Evolutionary conservation across 371 early-diverging fungal genomes (phyloP).

Genomic region (Smittium mucronatum): DNA sequence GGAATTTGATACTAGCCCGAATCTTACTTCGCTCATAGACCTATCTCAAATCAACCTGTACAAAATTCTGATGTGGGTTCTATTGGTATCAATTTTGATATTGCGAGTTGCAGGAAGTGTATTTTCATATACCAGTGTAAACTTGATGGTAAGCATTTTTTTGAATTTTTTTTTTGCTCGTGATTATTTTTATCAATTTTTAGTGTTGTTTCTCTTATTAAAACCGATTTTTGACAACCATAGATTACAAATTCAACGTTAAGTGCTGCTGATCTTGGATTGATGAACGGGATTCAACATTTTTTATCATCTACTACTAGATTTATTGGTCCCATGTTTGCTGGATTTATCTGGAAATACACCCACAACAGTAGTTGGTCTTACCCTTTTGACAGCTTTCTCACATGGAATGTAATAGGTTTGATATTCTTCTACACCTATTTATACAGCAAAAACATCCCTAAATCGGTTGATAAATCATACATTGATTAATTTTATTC

Average conservation of each 20-base stretch:
- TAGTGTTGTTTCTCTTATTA: no score
- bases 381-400: constrained; percentile 28
- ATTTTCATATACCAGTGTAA: constrained; percentile 1
- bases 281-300: constrained; percentile 31
- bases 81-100: background rate
- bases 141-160: constrained; percentile 11
- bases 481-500: constrained; percentile 1
- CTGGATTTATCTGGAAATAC: constrained; percentile 25
- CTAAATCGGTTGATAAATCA: background rate
- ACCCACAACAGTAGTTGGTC: constrained; percentile 21
- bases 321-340: constrained; percentile 21
- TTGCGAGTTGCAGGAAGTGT: background rate
- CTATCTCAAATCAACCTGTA: background rate
- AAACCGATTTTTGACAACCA: no score
- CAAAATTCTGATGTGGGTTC: background rate
- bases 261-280: constrained; percentile 19
- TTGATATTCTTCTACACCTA: background rate
- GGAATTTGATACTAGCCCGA: background rate
- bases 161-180: no score
- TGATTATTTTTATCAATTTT: no score
- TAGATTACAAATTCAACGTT: constrained; percentile 26
- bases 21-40: background rate
- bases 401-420: constrained; percentile 20
- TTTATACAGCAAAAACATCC: background rate
- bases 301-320: constrained; percentile 18